A percentile compares a stretch with the other conserved stretches of the same genome.
These are phyloP conservation scores for Eucalyptus erythrocorys DNA, from an alignment of 345 rosid genomes.

Conservation along the genomic window DNA sequence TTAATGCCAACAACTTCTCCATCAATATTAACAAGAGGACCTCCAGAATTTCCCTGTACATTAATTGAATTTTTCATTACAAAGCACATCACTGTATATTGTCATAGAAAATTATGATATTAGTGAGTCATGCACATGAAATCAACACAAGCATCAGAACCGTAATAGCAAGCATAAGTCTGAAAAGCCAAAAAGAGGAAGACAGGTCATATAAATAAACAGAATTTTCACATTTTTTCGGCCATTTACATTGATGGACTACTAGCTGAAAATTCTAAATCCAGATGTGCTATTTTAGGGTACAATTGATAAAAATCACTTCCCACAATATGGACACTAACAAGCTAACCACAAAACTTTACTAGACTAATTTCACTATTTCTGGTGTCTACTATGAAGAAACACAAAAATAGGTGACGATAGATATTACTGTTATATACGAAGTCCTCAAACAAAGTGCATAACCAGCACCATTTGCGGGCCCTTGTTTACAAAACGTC, in stretches of 20 bases:
- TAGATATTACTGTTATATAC: background rate
- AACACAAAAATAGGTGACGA: background rate
- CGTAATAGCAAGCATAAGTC: background rate
- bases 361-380: background rate
- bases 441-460: background rate
- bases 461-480: background rate
- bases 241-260: background rate
- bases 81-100: background rate
- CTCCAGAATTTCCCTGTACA: constrained; percentile 88
- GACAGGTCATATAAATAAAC: background rate
- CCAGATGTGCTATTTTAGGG: background rate
- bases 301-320: background rate
- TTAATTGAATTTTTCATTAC: background rate
- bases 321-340: background rate
- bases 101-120: background rate
- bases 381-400: background rate
- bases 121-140: background rate
- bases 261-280: background rate
- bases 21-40: constrained; percentile 85
- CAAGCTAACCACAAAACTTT: background rate
- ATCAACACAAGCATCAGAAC: background rate
- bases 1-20: constrained; percentile 91
- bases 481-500: background rate
- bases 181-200: background rate
- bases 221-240: background rate